Evolutionary conservation across 257 asterid species (phyloP).

Genomic region (Anisodus tanguticus): DNA sequence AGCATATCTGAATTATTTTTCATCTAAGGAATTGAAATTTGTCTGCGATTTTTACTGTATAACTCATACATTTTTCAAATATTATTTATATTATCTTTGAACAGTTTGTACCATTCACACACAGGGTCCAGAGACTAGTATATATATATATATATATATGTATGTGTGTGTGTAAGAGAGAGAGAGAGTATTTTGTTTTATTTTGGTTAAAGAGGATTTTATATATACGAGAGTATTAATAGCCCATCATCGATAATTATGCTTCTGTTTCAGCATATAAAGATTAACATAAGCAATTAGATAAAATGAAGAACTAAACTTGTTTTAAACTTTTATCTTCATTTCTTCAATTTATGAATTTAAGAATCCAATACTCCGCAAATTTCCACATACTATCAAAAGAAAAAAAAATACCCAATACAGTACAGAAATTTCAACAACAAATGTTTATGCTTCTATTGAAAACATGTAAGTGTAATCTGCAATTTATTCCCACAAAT

Average conservation of each 20-base stretch:
- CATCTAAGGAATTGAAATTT: too few species aligned
- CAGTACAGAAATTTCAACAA: constrained; percentile 12
- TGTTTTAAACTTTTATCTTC: neutral
- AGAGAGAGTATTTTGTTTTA: too few species aligned
- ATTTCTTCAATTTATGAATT: constrained; percentile 20
- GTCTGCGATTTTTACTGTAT: too few species aligned
- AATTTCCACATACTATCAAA: neutral
- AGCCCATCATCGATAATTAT: neutral
- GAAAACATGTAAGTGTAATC: neutral
- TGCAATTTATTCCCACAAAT: neutral
- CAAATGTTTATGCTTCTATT: neutral
- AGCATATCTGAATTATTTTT: too few species aligned
- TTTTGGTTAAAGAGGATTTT: too few species aligned
- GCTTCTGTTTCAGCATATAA: neutral
- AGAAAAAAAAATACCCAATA: neutral
- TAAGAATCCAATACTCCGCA: neutral
- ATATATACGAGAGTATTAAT: neutral
- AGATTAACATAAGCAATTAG: constrained; percentile 16
- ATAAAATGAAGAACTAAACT: constrained; percentile 12
- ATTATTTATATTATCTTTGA: too few species aligned
- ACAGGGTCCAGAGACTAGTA: too few species aligned
- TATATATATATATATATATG: neutral
- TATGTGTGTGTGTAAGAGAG: too few species aligned
- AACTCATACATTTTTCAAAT: too few species aligned
- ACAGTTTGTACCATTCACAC: too few species aligned